phyloP scores from a whole-genome alignment of 2,329 filamentous ascomycete genomes.

The Gnomoniopsis sp. region DNA sequence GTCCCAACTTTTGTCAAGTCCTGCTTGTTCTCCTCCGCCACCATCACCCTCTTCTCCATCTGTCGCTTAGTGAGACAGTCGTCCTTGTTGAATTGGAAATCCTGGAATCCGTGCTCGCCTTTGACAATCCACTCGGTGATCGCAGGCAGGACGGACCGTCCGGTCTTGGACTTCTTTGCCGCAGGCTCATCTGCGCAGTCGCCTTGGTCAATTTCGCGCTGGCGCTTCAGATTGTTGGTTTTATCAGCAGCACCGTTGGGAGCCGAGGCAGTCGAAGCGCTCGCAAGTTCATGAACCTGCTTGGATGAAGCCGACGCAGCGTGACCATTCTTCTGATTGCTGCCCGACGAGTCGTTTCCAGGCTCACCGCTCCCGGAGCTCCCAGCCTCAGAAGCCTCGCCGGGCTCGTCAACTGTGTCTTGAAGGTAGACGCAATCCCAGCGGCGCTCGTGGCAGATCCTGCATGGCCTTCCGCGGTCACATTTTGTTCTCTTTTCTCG shows the following conservation, averaged over 20 bases:
- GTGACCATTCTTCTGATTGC: not conserved
- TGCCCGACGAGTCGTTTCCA: not conserved
- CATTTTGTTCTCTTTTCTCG: conserved; percentile 15
- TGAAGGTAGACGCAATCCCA: conserved; percentile 1
- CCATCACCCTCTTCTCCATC: not conserved
- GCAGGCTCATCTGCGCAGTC: too few species aligned
- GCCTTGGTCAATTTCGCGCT: too few species aligned
- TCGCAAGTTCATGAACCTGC: too few species aligned
- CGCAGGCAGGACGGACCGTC: too few species aligned
- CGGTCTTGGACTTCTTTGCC: too few species aligned
- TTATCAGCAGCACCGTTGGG: too few species aligned
- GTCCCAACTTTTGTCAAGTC: not conserved
- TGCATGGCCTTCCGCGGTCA: conserved; percentile 6
- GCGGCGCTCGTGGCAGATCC: not conserved
- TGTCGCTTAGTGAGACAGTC: not conserved
- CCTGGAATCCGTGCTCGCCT: not conserved
- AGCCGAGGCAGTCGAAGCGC: too few species aligned
- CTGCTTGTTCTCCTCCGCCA: not conserved
- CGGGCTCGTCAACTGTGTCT: not conserved
- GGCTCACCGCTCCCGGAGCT: not conserved
- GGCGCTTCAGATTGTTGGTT: too few species aligned
- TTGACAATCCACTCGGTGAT: not conserved
- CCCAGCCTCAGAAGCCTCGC: not conserved
- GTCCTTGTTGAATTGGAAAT: not conserved
- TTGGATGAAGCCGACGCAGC: not conserved